Evolutionary conservation across 768 basidiomycete genomes (phyloP).

Genomic region (Gelatoporia subvermispora): DNA sequence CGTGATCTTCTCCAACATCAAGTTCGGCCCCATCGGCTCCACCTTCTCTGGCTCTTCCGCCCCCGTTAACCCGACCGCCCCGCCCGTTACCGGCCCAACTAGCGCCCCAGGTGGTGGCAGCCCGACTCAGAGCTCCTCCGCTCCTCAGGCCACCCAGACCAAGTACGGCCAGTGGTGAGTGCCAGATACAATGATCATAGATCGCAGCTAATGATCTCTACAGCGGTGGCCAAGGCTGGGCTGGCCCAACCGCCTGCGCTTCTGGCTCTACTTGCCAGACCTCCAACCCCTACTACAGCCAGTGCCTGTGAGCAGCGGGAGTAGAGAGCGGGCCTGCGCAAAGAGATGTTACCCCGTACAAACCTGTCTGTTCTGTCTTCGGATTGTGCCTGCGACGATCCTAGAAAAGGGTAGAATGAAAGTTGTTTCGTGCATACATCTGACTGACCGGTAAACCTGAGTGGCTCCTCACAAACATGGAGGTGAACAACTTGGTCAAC

Average conservation of each 20-base stretch:
- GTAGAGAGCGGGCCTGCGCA: no score
- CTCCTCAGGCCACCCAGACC: no score
- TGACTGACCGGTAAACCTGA: no score
- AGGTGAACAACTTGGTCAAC: no score
- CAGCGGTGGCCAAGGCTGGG: slow-evolving; percentile 18
- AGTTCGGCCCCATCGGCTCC: slow-evolving; percentile 44
- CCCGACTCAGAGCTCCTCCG: slow-evolving; percentile 1
- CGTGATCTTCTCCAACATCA: slow-evolving; percentile 53
- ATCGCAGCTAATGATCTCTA: slow-evolving; percentile 11
- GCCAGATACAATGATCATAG: slow-evolving; percentile 2
- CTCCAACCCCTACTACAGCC: slow-evolving; percentile 3
- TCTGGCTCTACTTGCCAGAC: slow-evolving; percentile 8
- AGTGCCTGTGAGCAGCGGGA: no score
- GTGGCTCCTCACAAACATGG: no score
- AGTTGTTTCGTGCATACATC: no score
- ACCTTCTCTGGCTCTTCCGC: slow-evolving; percentile 26
- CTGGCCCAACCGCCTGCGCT: slow-evolving; percentile 8
- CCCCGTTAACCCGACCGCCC: not conserved
- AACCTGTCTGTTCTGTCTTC: no score
- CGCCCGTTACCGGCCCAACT: not conserved
- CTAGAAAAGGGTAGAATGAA: no score
- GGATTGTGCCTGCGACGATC: no score
- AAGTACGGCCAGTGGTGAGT: no score
- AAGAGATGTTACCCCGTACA: no score
- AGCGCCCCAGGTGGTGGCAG: not conserved